These are phyloP conservation scores for Skeletonema potamos DNA, from an alignment of 108 stramenopile genomes.

Conservation along the genomic window DNA sequence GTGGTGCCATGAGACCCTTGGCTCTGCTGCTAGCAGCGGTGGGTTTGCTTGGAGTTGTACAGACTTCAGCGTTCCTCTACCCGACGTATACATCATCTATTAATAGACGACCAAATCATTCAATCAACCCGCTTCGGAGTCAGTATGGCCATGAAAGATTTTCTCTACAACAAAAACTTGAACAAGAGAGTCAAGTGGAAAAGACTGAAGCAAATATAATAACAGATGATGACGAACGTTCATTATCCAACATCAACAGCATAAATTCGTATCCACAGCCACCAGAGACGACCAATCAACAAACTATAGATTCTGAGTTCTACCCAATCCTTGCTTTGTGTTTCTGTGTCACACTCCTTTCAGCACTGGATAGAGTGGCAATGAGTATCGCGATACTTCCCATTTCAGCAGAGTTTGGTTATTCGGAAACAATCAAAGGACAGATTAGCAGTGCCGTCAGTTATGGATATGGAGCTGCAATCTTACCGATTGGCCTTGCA, in stretches of 20 bases:
- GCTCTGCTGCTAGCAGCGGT: background rate
- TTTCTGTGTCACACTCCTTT: slow-evolving; percentile 64
- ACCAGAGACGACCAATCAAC: background rate
- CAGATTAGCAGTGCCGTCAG: slow-evolving; percentile 75
- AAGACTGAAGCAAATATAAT: background rate
- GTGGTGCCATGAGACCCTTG: background rate
- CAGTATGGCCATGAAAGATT: background rate
- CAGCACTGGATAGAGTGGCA: slow-evolving; percentile 78
- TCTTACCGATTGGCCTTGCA: slow-evolving; percentile 77
- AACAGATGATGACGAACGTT: background rate
- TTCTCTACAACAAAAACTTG: background rate
- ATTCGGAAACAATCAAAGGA: slow-evolving; percentile 83
- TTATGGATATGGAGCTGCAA: slow-evolving; percentile 81
- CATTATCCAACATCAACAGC: background rate
- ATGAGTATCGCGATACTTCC: slow-evolving; percentile 92
- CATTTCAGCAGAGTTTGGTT: slow-evolving; percentile 71
- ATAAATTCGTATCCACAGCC: background rate
- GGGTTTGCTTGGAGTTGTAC: background rate
- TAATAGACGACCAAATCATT: background rate
- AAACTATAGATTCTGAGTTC: slow-evolving; percentile 1
- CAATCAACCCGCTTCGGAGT: background rate
- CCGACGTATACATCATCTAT: background rate
- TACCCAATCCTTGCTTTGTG: slow-evolving; percentile 54
- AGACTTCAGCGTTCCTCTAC: background rate
- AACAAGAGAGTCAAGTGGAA: background rate